phyloP scores from a whole-genome alignment of 73 alveolate genomes.

The Tetrahymena malaccensis region DNA sequence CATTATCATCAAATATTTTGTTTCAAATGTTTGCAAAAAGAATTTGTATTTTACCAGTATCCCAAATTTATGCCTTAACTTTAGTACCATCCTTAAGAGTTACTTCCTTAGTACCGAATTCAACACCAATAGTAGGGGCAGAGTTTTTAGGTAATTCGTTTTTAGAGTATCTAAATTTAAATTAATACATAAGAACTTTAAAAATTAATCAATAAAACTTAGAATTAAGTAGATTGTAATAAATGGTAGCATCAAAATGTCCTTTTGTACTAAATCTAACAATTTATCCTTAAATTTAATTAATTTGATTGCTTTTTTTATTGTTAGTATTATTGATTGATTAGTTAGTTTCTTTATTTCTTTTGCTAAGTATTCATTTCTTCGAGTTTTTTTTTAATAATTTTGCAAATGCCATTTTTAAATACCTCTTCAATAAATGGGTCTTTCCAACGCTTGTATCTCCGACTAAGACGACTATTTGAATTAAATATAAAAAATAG shows the following conservation, averaged over 20 bases:
- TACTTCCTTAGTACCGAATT: constrained; percentile 89
- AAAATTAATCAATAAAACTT: too few species aligned
- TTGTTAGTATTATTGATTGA: neutral
- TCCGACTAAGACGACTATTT: constrained; percentile 66
- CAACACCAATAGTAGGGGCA: constrained; percentile 91
- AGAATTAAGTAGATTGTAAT: too few species aligned
- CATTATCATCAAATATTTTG: too few species aligned
- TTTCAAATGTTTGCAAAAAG: too few species aligned
- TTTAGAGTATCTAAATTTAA: constrained; percentile 64
- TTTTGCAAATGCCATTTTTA: neutral
- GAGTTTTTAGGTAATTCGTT: constrained; percentile 80
- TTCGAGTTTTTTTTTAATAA: neutral
- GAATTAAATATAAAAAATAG: neutral
- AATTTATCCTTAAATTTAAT: too few species aligned
- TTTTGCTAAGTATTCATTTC: neutral
- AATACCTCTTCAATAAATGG: constrained; percentile 50
- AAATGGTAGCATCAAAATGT: too few species aligned
- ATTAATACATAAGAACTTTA: neutral
- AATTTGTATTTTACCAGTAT: constrained; percentile 53
- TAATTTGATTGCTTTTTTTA: too few species aligned
- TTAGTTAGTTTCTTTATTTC: neutral
- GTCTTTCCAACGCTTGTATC: constrained; percentile 79
- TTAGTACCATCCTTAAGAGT: constrained; percentile 73
- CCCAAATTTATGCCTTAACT: constrained; percentile 95
- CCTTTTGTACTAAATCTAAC: too few species aligned